These are phyloP conservation scores for Cladosporium austrohemisphaericum DNA, from an alignment of 2,329 filamentous ascomycete genomes.

Conservation along the genomic window DNA sequence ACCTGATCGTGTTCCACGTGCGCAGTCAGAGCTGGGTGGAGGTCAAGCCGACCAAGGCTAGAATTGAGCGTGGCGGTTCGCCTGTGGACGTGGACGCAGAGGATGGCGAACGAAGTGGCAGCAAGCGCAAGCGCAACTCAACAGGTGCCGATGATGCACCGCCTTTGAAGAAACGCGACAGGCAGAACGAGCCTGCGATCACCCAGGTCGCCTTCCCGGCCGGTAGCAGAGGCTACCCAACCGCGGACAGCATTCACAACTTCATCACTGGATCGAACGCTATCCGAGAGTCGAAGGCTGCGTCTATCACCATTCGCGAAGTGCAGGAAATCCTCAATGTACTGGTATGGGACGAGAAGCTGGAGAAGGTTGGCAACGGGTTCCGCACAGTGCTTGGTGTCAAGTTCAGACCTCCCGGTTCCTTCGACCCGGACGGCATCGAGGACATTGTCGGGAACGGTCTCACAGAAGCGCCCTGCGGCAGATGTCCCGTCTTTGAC, in stretches of 20 bases:
- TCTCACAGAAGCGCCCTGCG: conserved; percentile 85
- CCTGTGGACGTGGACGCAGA: conserved; percentile 13
- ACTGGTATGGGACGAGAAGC: conserved; percentile 78
- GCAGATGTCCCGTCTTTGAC: conserved; percentile 86
- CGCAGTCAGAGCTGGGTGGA: conserved; percentile 68
- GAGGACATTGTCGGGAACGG: conserved; percentile 60
- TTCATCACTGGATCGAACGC: conserved; percentile 67
- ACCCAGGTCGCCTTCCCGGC: conserved; percentile 30
- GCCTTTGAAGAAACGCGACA: conserved; percentile 28
- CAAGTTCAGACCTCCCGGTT: conserved; percentile 25
- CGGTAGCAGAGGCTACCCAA: conserved; percentile 65
- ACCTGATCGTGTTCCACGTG: conserved; percentile 70
- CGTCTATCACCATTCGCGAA: conserved; percentile 58
- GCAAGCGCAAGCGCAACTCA: conserved; percentile 27
- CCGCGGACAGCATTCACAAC: conserved; percentile 70
- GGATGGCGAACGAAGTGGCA: conserved; percentile 11
- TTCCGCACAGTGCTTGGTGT: conserved; percentile 46
- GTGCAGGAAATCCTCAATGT: conserved; percentile 84
- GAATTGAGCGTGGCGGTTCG: conserved; percentile 9
- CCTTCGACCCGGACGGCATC: conserved; percentile 27
- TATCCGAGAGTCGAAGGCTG: conserved; percentile 62
- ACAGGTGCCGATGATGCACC: conserved; percentile 32
- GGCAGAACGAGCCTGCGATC: conserved; percentile 23
- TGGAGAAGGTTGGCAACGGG: conserved; percentile 59
- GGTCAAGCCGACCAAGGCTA: conserved; percentile 29